Evolutionary conservation across 1,284 basidiomycete species (phyloP).

Genomic region (Somion occarium): DNA sequence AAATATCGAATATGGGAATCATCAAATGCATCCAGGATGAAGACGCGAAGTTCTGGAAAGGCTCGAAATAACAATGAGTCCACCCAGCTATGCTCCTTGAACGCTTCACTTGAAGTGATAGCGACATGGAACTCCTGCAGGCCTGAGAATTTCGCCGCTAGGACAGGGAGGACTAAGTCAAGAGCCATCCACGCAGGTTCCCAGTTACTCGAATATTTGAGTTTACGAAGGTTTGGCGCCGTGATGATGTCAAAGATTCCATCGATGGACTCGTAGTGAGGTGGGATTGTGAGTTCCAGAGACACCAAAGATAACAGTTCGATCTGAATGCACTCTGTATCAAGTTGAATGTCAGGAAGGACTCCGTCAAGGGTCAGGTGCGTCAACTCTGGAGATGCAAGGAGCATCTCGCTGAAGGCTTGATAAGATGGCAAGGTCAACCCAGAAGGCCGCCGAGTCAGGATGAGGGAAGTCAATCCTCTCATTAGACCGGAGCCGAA

Average conservation of each 20-base stretch:
- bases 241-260: constrained; percentile 8
- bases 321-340: constrained; percentile 6
- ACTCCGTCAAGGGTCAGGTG: constrained; percentile 10
- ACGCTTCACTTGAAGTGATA: constrained; percentile 1
- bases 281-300: constrained; percentile 9
- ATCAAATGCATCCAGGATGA: constrained; percentile 8
- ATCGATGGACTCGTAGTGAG: constrained; percentile 4
- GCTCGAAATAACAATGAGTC: constrained; percentile 7
- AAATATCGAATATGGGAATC: constrained; percentile 8
- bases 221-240: constrained; percentile 6
- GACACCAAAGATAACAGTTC: constrained; percentile 2
- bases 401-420: constrained; percentile 8
- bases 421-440: constrained; percentile 4
- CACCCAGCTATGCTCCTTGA: constrained; percentile 1
- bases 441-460: constrained; percentile 5
- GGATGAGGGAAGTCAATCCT: constrained; percentile 7
- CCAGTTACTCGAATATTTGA: constrained; percentile 9
- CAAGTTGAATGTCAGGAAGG: constrained; percentile 6
- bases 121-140: constrained; percentile 6
- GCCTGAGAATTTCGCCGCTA: constrained; percentile 5
- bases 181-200: constrained; percentile 6
- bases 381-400: constrained; percentile 3
- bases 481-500: constrained; percentile 3
- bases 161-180: constrained; percentile 2
- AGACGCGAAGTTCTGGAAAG: constrained; percentile 11